Conservation (phyloP, 345 rosid species). For the Brassica incana region DNA sequence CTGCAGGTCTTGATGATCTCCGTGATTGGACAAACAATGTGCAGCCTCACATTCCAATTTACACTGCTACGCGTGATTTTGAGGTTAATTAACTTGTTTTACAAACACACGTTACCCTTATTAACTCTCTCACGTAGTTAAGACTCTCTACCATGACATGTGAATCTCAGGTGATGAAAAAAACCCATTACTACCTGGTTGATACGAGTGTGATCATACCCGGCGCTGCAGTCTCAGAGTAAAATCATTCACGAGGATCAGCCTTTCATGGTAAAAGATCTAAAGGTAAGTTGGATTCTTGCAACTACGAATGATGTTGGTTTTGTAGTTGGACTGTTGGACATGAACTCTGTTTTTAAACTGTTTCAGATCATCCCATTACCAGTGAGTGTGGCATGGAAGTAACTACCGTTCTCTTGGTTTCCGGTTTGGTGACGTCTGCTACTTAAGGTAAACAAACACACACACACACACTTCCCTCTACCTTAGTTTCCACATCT, state of each 20-base stretch:
- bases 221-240: constrained; percentile 85
- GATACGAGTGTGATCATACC: constrained; percentile 75
- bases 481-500: background rate
- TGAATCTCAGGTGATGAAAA: constrained; percentile 82
- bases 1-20: constrained; percentile 87
- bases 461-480: background rate
- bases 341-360: too few species aligned
- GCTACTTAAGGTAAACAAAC: constrained; percentile 72
- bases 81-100: constrained; percentile 48
- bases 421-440: constrained; percentile 78
- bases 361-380: constrained; percentile 64
- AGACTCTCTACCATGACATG: constrained; percentile 8
- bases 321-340: background rate
- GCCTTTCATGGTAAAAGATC: constrained; percentile 67
- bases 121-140: background rate
- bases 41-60: constrained; percentile 76
- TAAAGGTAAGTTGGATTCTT: constrained; percentile 48
- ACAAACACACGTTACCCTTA: background rate
- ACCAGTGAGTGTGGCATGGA: constrained; percentile 89
- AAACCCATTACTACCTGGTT: constrained; percentile 92
- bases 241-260: constrained; percentile 71
- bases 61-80: constrained; percentile 75
- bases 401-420: constrained; percentile 81
- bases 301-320: background rate
- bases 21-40: constrained; percentile 97